Evolutionary conservation across 805 yeast genomes (phyloP).

Genomic region (Dipodascopsis uninucleata): DNA sequence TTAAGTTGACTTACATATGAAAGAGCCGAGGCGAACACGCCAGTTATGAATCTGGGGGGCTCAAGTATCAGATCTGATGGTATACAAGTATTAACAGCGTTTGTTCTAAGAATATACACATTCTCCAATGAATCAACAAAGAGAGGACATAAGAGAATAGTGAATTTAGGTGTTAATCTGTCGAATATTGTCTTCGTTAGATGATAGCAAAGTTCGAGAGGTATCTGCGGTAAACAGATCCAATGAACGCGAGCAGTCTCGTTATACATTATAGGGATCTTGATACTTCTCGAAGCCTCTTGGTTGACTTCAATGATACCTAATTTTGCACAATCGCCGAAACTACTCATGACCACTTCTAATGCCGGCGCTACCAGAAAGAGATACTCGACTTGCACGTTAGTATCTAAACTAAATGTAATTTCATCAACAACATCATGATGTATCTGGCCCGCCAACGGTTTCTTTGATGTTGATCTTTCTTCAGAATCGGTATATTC

Average conservation of each 20-base stretch:
- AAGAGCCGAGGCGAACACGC: constrained; percentile 48
- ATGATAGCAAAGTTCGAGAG: constrained; percentile 10
- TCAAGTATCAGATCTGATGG: constrained; percentile 33
- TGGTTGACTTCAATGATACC: no score
- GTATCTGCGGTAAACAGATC: constrained; percentile 20
- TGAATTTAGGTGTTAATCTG: constrained; percentile 10
- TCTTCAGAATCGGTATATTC: constrained; percentile 7
- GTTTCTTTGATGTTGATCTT: background rate
- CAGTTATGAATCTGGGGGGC: constrained; percentile 64
- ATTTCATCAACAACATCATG: background rate
- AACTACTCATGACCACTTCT: constrained; percentile 3
- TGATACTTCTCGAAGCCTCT: no score
- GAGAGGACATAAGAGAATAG: constrained; percentile 10
- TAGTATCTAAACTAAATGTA: background rate
- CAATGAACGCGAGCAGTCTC: constrained; percentile 9
- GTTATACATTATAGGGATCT: constrained; percentile 2
- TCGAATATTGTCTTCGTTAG: constrained; percentile 19
- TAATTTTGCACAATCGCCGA: constrained; percentile 7
- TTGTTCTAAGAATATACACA: constrained; percentile 13
- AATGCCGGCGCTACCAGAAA: constrained; percentile 17
- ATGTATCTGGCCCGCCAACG: background rate
- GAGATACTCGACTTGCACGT: background rate
- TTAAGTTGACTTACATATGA: constrained; percentile 32
- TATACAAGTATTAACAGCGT: background rate
- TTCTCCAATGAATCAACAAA: constrained; percentile 15